A percentile compares a stretch with the other conserved stretches of the same genome.
Conservation (phyloP, 169 alveolate species). For the Plasmodium knowlesi region DNA sequence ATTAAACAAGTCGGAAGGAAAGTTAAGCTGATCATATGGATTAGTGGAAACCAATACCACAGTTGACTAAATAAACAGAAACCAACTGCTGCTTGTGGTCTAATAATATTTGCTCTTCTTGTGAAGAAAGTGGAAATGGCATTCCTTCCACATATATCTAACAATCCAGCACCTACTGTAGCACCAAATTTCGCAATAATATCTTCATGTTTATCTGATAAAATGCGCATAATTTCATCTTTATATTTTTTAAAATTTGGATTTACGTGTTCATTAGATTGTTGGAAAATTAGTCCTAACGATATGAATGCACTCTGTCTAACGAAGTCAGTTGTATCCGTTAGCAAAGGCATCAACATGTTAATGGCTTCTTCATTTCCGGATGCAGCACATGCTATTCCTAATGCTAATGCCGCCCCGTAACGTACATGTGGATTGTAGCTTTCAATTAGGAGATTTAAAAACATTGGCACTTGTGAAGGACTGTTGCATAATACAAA, state of each 20-base stretch:
- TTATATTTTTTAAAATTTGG: conserved; percentile 88
- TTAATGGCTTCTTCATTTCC: conserved; percentile 92
- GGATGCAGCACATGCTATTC: conserved; percentile 97
- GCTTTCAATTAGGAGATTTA: conserved; percentile 92
- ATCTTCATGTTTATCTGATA: conserved; percentile 96
- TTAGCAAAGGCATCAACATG: conserved; percentile 93
- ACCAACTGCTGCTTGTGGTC: conserved; percentile 96
- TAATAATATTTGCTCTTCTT: conserved; percentile 89
- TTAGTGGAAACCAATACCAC: conserved; percentile 99
- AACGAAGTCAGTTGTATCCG: conserved; percentile 97
- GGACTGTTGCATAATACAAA: conserved; percentile 90
- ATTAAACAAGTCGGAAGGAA: conserved; percentile 94
- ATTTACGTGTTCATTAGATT: conserved; percentile 87
- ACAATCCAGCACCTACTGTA: conserved; percentile 92
- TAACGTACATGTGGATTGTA: conserved; percentile 99
- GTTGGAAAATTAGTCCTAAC: conserved; percentile 91
- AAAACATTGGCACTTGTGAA: conserved; percentile 91
- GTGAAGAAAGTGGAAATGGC: conserved; percentile 70
- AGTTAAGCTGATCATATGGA: conserved; percentile 92
- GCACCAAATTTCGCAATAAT: conserved; percentile 97
- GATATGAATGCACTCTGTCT: conserved; percentile 96
- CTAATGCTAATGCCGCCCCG: conserved; percentile 98
- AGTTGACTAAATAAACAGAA: conserved; percentile 94
- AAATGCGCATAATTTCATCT: conserved; percentile 89
- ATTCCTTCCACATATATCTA: conserved; percentile 95